These are phyloP conservation scores for Gastrolobium villosum DNA, from an alignment of 306 rosid species.

Conservation along the genomic window DNA sequence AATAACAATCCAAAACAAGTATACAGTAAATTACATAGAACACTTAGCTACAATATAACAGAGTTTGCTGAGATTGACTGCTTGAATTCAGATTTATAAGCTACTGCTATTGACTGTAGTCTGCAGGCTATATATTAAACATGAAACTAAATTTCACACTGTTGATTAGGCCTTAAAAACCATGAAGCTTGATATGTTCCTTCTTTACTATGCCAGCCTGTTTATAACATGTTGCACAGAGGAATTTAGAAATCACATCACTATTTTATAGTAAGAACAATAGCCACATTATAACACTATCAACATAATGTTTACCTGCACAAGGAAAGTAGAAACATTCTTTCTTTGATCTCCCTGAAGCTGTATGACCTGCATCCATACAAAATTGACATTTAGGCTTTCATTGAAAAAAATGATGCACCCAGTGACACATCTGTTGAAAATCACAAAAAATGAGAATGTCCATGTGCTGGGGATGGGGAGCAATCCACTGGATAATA, in stretches of 20 bases:
- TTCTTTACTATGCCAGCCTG: slow-evolving; percentile 75
- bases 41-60: slow-evolving; percentile 35
- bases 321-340: slow-evolving; percentile 70
- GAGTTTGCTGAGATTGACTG: slow-evolving; percentile 26
- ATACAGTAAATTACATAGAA: slow-evolving; percentile 18
- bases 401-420: background rate
- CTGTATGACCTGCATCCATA: slow-evolving; percentile 64
- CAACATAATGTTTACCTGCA: slow-evolving; percentile 53
- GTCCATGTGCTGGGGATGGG: background rate
- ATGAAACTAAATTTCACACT: slow-evolving; percentile 39
- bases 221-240: slow-evolving; percentile 37
- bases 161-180: slow-evolving; percentile 51
- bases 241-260: background rate
- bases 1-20: slow-evolving; percentile 27
- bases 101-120: slow-evolving; percentile 39
- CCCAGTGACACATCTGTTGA: background rate
- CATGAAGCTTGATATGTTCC: slow-evolving; percentile 73
- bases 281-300: background rate
- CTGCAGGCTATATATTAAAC: slow-evolving; percentile 35
- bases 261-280: background rate
- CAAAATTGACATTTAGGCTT: slow-evolving; percentile 19
- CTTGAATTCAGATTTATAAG: slow-evolving; percentile 50
- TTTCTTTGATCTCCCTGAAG: slow-evolving; percentile 77
- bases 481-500: background rate
- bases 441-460: slow-evolving; percentile 16